Evolutionary conservation across 208 protist species (phyloP).

Genomic region (Leishmania guyanensis): DNA sequence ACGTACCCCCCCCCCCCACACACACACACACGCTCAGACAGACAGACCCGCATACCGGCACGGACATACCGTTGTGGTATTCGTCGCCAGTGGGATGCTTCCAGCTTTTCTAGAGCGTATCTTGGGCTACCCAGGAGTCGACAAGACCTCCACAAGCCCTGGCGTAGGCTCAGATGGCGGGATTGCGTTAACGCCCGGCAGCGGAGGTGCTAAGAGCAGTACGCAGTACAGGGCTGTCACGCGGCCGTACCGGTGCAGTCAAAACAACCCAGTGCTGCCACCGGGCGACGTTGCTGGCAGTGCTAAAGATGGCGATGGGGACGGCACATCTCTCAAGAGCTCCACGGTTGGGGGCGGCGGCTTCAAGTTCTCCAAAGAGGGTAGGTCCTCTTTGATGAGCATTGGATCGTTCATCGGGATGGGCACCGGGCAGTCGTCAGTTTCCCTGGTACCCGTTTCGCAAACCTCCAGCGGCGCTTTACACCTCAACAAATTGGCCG

Average conservation of each 20-base stretch:
- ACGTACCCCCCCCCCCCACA: background rate
- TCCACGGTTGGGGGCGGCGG: background rate
- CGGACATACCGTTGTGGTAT: background rate
- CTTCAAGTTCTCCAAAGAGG: background rate
- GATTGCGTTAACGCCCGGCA: background rate
- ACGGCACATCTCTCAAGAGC: background rate
- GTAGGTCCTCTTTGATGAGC: background rate
- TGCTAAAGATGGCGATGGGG: background rate
- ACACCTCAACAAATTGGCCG: background rate
- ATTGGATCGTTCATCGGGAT: background rate
- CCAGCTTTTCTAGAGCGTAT: constrained; percentile 24
- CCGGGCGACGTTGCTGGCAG: background rate
- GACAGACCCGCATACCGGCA: background rate
- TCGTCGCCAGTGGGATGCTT: constrained; percentile 8
- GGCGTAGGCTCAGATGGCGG: background rate
- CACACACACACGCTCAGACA: background rate
- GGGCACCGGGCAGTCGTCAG: background rate
- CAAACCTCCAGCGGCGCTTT: background rate
- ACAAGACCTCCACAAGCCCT: background rate
- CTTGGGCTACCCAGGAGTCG: constrained; percentile 8
- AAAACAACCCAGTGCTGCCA: background rate
- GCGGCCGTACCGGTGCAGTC: constrained; percentile 38
- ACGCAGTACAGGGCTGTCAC: constrained; percentile 23
- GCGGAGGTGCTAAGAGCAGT: constrained; percentile 10
- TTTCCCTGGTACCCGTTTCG: background rate